These are phyloP conservation scores for Yarrowia keelungensis DNA, from an alignment of 805 yeast genomes.

Conservation along the genomic window DNA sequence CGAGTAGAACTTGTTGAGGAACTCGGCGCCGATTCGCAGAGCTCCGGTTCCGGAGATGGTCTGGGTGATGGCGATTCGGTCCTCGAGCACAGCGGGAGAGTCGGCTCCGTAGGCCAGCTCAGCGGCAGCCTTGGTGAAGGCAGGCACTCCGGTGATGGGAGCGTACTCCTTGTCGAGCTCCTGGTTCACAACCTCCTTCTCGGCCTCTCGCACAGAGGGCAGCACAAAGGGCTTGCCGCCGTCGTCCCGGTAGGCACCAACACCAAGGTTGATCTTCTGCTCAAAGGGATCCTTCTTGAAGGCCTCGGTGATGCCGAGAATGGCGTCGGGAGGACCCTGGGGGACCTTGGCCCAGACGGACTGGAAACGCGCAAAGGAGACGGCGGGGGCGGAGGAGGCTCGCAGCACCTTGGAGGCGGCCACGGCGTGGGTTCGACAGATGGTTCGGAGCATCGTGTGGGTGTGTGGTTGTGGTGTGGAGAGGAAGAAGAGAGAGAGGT, in stretches of 20 bases:
- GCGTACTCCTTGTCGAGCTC: constrained; percentile 82
- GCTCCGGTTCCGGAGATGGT: constrained; percentile 97
- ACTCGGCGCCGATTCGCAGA: constrained; percentile 80
- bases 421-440: constrained; percentile 33
- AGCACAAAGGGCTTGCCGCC: constrained; percentile 87
- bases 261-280: constrained; percentile 66
- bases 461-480: background rate
- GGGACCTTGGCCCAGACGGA: constrained; percentile 54
- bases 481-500: background rate
- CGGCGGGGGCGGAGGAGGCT: constrained; percentile 10
- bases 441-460: constrained; percentile 38
- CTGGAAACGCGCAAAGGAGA: constrained; percentile 39
- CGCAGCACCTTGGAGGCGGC: constrained; percentile 31
- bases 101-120: constrained; percentile 75
- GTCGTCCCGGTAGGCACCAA: constrained; percentile 93
- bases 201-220: constrained; percentile 76
- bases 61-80: constrained; percentile 81
- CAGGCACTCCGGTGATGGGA: constrained; percentile 80
- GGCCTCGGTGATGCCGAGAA: constrained; percentile 73
- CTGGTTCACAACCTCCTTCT: constrained; percentile 56
- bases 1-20: constrained; percentile 66
- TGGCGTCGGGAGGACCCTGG: constrained; percentile 84
- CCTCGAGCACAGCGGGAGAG: constrained; percentile 60
- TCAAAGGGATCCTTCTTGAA: constrained; percentile 66
- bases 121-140: constrained; percentile 70